Conservation (phyloP, 2,329 filamentous ascomycete species). For the Acrocalymma vagum region DNA sequence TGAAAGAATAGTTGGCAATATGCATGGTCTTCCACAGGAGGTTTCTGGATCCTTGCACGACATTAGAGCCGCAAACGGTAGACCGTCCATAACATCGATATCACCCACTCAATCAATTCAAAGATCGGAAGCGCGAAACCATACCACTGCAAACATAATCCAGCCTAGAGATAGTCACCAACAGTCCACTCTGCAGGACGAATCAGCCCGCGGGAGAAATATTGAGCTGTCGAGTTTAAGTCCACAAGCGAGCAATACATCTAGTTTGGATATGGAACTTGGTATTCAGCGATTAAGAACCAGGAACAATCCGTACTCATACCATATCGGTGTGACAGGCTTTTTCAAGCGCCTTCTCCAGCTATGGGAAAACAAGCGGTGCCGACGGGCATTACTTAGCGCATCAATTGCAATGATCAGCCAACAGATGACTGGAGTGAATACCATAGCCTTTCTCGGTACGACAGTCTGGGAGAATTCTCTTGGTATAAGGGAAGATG, state of each 20-base stretch:
- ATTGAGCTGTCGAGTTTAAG: constrained; percentile 10
- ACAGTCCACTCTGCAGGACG: constrained; percentile 1
- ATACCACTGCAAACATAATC: neutral
- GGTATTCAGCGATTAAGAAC: constrained; percentile 1
- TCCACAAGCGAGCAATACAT: constrained; percentile 10
- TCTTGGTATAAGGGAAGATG: neutral
- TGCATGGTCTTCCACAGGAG: neutral
- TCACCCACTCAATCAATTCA: constrained; percentile 2
- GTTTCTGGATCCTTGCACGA: neutral
- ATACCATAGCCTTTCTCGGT: constrained; percentile 25
- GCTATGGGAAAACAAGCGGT: constrained; percentile 25
- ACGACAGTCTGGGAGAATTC: constrained; percentile 23
- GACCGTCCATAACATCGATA: too few species aligned
- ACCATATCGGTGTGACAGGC: constrained; percentile 30
- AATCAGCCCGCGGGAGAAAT: neutral
- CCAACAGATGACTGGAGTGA: constrained; percentile 21
- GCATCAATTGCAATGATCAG: constrained; percentile 27
- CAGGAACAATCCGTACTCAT: constrained; percentile 24
- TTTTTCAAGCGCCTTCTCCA: constrained; percentile 25
- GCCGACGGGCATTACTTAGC: constrained; percentile 22
- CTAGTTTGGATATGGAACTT: constrained; percentile 17
- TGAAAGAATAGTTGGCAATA: constrained; percentile 16
- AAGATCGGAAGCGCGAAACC: too few species aligned
- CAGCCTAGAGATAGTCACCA: constrained; percentile 13
- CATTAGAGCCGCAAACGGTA: too few species aligned